phyloP scores from a whole-genome alignment of 139 green algal species.

The Pedinophyceae sp. region DNA sequence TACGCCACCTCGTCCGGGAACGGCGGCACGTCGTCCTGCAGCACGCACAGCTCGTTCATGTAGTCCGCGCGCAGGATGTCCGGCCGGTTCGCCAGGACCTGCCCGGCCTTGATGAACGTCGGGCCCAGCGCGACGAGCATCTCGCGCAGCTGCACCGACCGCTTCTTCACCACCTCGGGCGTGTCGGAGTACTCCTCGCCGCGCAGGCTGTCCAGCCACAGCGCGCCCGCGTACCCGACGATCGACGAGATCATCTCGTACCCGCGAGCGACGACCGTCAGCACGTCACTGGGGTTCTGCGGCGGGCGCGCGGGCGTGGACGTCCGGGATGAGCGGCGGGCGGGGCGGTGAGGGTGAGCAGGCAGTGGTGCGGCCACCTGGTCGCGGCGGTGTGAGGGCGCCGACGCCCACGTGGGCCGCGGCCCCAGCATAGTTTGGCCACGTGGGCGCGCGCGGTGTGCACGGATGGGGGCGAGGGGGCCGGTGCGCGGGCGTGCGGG shows the following conservation, averaged over 20 bases:
- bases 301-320: too few species aligned
- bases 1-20: constrained; percentile 42
- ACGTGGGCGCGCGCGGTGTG: background rate
- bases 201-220: constrained; percentile 12
- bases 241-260: constrained; percentile 10
- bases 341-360: constrained; percentile 6
- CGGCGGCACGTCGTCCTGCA: constrained; percentile 51
- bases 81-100: constrained; percentile 89
- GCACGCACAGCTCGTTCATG: constrained; percentile 94
- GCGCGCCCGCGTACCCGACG: constrained; percentile 7
- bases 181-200: constrained; percentile 7
- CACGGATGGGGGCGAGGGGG: background rate
- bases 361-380: background rate
- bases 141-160: constrained; percentile 67
- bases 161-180: constrained; percentile 26
- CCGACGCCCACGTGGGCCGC: constrained; percentile 20
- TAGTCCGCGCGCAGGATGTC: constrained; percentile 96
- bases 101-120: constrained; percentile 94
- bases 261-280: constrained; percentile 4
- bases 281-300: too few species aligned
- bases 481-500: background rate
- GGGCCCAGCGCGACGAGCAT: constrained; percentile 76
- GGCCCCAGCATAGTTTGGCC: constrained; percentile 8
- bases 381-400: constrained; percentile 25
- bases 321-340: too few species aligned